Percentiles rank a stretch among this genome's conserved stretches.
Evolutionary conservation across 2,329 filamentous ascomycete species (phyloP).

Genomic region (Amesomyces nigricolor): DNA sequence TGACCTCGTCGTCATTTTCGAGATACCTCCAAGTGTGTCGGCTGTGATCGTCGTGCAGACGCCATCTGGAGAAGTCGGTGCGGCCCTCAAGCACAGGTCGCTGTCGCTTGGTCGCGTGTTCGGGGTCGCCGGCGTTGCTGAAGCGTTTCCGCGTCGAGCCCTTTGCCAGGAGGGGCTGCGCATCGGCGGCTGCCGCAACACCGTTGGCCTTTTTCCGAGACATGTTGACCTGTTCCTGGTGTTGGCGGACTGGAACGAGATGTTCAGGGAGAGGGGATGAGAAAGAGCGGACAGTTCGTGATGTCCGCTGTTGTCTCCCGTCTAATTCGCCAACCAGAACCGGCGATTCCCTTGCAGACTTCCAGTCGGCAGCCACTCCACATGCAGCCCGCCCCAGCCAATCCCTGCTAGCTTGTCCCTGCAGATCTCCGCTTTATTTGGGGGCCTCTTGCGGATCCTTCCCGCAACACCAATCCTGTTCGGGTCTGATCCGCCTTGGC

Average conservation of each 20-base stretch:
- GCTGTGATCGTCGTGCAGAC: slow-evolving; percentile 74
- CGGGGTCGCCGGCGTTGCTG: slow-evolving; percentile 33
- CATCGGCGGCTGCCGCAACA: slow-evolving; percentile 3
- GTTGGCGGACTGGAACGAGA: not conserved
- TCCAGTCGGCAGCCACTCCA: not conserved
- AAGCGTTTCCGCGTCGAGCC: slow-evolving; percentile 38
- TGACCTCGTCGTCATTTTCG: slow-evolving; percentile 60
- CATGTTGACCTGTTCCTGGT: slow-evolving; percentile 14
- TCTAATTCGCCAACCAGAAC: slow-evolving; percentile 12
- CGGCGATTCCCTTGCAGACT: not conserved
- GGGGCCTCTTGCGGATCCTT: no score
- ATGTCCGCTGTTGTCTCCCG: not conserved
- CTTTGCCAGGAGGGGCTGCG: slow-evolving; percentile 16
- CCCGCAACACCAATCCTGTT: no score
- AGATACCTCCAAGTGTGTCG: slow-evolving; percentile 94
- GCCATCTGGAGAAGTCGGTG: slow-evolving; percentile 80
- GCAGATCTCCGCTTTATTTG: no score
- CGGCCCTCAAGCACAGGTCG: slow-evolving; percentile 46
- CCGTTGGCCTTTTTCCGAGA: slow-evolving; percentile 17
- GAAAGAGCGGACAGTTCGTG: not conserved
- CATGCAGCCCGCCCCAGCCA: not conserved
- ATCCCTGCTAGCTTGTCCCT: no score
- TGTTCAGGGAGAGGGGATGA: not conserved
- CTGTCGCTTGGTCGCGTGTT: slow-evolving; percentile 38
- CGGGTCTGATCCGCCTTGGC: no score